phyloP scores from a whole-genome alignment of 2,329 filamentous ascomycete genomes.

The Macrophomina tecta region DNA sequence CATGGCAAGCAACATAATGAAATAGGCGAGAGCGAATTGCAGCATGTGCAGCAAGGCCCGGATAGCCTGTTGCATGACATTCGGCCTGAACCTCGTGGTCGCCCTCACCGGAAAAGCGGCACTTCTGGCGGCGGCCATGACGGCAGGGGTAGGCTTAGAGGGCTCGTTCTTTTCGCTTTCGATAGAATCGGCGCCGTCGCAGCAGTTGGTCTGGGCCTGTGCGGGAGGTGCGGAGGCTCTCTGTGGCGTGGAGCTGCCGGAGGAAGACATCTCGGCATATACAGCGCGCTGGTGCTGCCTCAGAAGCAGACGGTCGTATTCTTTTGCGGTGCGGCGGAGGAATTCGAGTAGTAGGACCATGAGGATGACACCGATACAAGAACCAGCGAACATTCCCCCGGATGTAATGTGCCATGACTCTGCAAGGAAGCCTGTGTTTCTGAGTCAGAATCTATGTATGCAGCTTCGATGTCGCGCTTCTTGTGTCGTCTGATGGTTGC shows the following conservation, averaged over 20 bases:
- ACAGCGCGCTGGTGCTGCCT: conserved; percentile 53
- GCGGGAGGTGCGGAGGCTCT: background rate
- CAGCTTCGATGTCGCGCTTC: background rate
- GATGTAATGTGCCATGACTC: conserved; percentile 73
- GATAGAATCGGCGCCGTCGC: conserved; percentile 8
- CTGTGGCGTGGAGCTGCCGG: conserved; percentile 5
- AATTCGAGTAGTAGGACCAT: conserved; percentile 75
- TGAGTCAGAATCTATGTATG: conserved; percentile 1
- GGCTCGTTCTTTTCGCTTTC: conserved; percentile 12
- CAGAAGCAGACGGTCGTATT: conserved; percentile 73
- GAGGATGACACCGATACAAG: conserved; percentile 78
- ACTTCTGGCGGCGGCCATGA: background rate
- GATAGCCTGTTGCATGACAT: conserved; percentile 67
- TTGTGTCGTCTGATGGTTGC: background rate
- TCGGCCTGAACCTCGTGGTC: conserved; percentile 55
- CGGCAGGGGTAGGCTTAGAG: background rate
- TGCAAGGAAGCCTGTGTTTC: conserved; percentile 67
- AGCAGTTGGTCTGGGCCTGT: background rate
- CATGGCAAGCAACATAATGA: conserved; percentile 76
- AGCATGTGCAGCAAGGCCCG: conserved; percentile 71
- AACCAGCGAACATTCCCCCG: conserved; percentile 75
- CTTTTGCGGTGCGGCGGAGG: conserved; percentile 71
- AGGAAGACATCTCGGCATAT: conserved; percentile 24
- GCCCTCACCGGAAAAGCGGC: conserved; percentile 1
- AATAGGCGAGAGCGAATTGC: conserved; percentile 77